Evolutionary conservation across 768 basidiomycete genomes (phyloP), one percentile per base, ranked within the genome.

Genomic region (Lactifluus piperatus): DNA sequence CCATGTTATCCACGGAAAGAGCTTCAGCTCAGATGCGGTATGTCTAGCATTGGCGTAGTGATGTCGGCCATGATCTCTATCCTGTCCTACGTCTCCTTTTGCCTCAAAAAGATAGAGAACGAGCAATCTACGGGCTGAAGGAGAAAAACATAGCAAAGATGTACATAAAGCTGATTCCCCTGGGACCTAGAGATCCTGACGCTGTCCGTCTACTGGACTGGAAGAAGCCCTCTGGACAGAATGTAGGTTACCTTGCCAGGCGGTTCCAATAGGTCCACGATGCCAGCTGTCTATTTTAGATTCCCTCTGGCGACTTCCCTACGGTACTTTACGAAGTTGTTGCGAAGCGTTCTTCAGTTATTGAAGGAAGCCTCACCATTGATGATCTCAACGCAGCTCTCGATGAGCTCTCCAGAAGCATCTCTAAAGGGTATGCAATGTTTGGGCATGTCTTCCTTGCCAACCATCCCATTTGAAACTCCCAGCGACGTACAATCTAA

Each of bases 31-130:
- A 58, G 30, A 48, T 66, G 66, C 54, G 63, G 44, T 64, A 44
- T 56, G 51, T 53, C 45, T 65, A 91, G 86, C 84, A 87, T 67
- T 98, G 94, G 92, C 80, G 94, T 64, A 75, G 82, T 44, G 81
- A 89, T 66, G 86, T 92, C 45, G 97, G 97, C 0, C 75, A 82
- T 66, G 91, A 98, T 69, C 71, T 99, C 34, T 97, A 89, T 71
- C 94, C 95, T 5, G 83, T 94, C 30, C 75, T 98, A 49, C 84
- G 94, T 32, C 77, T 99, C 22, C 76, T 99, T 52, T 76, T 99
- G 41, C 97, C 97, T 6, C 94, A 98, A 93, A 91, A 97, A 81
- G 97, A 98, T 70, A 81, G 87, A 34, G 92, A 97, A 62, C 84
- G 97, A 54, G 81, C 91, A 0, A 85, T 94, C 0, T 99, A 98